Conservation (phyloP, 1,139 yeast species). For the Geotrichum restrictum region DNA sequence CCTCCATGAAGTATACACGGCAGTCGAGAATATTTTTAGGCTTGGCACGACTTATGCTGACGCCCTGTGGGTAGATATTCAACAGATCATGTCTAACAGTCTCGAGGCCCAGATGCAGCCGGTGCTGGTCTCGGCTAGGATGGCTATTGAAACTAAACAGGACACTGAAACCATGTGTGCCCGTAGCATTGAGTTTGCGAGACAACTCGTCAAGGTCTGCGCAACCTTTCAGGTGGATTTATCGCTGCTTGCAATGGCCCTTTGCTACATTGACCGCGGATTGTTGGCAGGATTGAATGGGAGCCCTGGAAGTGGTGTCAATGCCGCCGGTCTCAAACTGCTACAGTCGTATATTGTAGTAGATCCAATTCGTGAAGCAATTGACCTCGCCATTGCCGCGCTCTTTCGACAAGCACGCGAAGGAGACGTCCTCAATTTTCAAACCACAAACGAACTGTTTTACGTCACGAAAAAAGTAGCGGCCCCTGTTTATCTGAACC, state of each 20-base stretch:
- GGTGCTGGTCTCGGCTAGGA: neutral
- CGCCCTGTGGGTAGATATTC: neutral
- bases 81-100: neutral
- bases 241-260: neutral
- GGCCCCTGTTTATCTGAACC: no score
- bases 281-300: no score
- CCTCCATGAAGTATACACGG: conserved; percentile 2
- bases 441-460: no score
- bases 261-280: neutral
- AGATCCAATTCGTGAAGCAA: neutral
- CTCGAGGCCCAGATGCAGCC: neutral
- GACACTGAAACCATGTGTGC: neutral
- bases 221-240: neutral
- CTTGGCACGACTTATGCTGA: neutral
- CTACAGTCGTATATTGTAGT: neutral
- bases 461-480: no score
- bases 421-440: no score
- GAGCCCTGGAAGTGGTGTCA: no score
- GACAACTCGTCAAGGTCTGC: neutral
- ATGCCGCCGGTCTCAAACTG: no score
- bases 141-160: neutral
- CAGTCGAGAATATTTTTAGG: neutral
- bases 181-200: neutral
- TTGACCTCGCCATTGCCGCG: no score
- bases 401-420: no score